Evolutionary conservation across 345 rosid species (phyloP).

Genomic region (Firmiana major): DNA sequence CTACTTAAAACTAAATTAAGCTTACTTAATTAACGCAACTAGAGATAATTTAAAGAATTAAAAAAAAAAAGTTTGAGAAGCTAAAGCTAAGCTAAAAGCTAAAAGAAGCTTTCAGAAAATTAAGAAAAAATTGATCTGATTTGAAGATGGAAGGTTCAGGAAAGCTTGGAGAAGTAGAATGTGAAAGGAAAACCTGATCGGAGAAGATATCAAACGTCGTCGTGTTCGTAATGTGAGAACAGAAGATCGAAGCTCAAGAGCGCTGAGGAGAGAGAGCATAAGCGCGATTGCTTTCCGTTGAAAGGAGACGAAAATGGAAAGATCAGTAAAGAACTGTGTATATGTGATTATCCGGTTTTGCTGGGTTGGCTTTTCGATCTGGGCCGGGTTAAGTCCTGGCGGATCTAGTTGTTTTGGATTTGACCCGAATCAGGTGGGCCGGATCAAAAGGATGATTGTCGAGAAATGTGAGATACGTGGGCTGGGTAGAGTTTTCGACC

Average conservation of each 20-base stretch:
- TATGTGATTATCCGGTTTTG: not conserved
- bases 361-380: not conserved
- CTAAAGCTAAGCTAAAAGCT: not conserved
- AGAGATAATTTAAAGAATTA: not conserved
- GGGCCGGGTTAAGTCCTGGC: not conserved
- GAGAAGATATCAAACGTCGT: not conserved
- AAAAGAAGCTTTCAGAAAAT: not conserved
- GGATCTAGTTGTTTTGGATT: not conserved
- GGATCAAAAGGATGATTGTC: not conserved
- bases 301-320: not conserved
- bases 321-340: not conserved
- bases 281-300: not conserved
- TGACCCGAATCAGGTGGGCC: not conserved
- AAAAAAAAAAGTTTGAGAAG: not conserved
- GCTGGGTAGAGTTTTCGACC: too few species aligned
- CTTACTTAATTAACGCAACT: not conserved
- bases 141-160: not conserved
- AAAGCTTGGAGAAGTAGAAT: not conserved
- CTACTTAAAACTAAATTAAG: not conserved
- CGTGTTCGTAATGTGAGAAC: not conserved
- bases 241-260: not conserved
- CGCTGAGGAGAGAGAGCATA: not conserved
- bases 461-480: too few species aligned
- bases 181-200: constrained; percentile 1
- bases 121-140: not conserved